These are phyloP conservation scores for Elsinoe batatas DNA, from an alignment of 2,329 filamentous ascomycete species.

Conservation along the genomic window DNA sequence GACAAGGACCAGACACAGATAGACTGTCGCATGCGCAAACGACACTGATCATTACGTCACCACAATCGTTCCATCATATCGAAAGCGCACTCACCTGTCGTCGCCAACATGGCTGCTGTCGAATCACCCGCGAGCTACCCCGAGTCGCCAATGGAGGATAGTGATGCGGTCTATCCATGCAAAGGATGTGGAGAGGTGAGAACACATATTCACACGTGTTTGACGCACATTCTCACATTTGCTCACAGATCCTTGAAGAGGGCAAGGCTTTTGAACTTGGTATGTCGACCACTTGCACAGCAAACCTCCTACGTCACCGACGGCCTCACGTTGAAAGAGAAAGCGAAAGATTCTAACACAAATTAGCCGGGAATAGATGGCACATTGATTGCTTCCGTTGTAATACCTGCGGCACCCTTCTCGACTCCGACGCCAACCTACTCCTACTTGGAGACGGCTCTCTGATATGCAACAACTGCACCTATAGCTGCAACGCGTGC, in stretches of 20 bases:
- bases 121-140: conserved; percentile 52
- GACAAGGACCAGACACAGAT: background rate
- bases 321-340: conserved; percentile 12
- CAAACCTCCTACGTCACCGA: background rate
- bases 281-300: conserved; percentile 38
- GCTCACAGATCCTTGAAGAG: conserved; percentile 79
- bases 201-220: background rate
- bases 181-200: conserved; percentile 84
- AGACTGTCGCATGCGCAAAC: background rate
- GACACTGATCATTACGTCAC: background rate
- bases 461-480: conserved; percentile 98
- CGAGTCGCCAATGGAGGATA: conserved; percentile 60
- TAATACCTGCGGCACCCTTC: conserved; percentile 86
- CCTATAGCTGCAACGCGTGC: conserved; percentile 95
- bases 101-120: conserved; percentile 27
- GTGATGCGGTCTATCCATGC: conserved; percentile 74
- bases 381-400: conserved; percentile 98
- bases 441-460: conserved; percentile 95
- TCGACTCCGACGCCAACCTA: conserved; percentile 96
- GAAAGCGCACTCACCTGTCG: background rate
- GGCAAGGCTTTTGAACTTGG: conserved; percentile 97
- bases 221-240: conserved; percentile 9
- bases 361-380: conserved; percentile 84
- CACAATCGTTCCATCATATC: background rate
- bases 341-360: conserved; percentile 25